Evolutionary conservation across 257 asterid genomes (phyloP).

Genomic region (Datura wrightii): DNA sequence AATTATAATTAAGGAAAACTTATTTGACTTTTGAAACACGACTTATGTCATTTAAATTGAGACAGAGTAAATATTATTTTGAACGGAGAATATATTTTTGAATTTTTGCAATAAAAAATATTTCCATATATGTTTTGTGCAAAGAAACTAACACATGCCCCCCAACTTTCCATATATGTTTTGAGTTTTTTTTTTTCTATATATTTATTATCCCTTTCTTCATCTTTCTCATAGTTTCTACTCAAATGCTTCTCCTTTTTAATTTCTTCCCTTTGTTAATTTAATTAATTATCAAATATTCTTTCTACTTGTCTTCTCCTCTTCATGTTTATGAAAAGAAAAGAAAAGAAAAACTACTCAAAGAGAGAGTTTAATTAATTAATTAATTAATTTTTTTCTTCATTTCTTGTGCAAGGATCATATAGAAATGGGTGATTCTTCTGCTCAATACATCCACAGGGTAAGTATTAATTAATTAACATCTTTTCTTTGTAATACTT

Average conservation of each 20-base stretch:
- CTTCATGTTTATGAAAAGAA: background rate
- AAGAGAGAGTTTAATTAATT: background rate
- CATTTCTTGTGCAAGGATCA: background rate
- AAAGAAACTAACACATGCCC: background rate
- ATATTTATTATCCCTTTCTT: background rate
- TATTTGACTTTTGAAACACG: background rate
- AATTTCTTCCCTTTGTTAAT: background rate
- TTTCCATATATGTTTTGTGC: background rate
- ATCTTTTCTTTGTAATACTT: background rate
- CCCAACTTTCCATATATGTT: background rate
- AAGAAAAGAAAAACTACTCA: background rate
- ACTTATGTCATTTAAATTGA: background rate
- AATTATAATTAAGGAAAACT: too few relatives aligned
- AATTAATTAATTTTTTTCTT: background rate
- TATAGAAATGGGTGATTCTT: constrained; percentile 55
- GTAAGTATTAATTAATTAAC: constrained; percentile 37
- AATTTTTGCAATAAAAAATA: background rate
- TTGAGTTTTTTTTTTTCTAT: background rate
- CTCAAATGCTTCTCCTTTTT: background rate
- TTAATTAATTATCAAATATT: background rate
- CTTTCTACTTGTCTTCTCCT: background rate
- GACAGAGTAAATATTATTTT: background rate
- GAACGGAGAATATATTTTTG: background rate
- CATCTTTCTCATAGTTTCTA: constrained; percentile 16
- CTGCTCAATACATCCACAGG: constrained; percentile 77